Conservation (phyloP, 2,329 filamentous ascomycete species). For the Colletotrichum eremochloae region DNA sequence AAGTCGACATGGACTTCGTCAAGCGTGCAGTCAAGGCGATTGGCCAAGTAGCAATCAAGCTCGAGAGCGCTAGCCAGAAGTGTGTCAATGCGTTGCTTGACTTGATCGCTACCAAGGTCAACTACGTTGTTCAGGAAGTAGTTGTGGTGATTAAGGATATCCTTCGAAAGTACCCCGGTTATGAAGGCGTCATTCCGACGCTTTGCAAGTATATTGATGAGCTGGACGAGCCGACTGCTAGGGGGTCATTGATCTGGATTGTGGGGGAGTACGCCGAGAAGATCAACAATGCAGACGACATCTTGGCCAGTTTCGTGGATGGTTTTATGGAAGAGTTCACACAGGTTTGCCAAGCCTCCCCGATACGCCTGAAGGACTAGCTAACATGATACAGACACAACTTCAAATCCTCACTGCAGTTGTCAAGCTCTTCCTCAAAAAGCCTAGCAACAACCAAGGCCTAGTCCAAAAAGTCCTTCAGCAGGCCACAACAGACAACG, state of each 20-base stretch:
- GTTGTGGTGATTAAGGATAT: conserved; percentile 99
- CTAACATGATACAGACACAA: conserved; percentile 76
- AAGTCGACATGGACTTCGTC: conserved; percentile 99
- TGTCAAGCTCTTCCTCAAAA: conserved; percentile 97
- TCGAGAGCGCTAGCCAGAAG: conserved; percentile 93
- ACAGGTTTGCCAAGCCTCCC: conserved; percentile 69
- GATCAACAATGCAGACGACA: conserved; percentile 98
- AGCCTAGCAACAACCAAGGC: conserved; percentile 90
- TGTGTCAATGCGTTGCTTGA: conserved; percentile 95
- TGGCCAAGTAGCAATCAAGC: conserved; percentile 98
- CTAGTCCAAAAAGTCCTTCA: conserved; percentile 96
- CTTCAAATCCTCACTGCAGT: conserved; percentile 97
- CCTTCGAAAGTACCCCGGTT: conserved; percentile 95
- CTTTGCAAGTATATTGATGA: conserved; percentile 98
- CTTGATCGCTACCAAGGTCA: conserved; percentile 96
- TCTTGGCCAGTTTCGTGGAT: conserved; percentile 90
- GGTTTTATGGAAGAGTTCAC: conserved; percentile 97
- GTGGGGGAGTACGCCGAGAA: conserved; percentile 99
- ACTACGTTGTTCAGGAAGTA: conserved; percentile 98
- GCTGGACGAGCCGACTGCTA: conserved; percentile 91
- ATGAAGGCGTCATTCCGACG: conserved; percentile 97
- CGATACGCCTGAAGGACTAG: conserved; percentile 3
- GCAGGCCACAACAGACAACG: conserved; percentile 91
- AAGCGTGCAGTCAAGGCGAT: conserved; percentile 95
- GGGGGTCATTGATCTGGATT: conserved; percentile 96